Evolutionary conservation across 768 basidiomycete genomes (phyloP), one percentile per base, ranked within the genome.

Genomic region (Boletus subparvulus): DNA sequence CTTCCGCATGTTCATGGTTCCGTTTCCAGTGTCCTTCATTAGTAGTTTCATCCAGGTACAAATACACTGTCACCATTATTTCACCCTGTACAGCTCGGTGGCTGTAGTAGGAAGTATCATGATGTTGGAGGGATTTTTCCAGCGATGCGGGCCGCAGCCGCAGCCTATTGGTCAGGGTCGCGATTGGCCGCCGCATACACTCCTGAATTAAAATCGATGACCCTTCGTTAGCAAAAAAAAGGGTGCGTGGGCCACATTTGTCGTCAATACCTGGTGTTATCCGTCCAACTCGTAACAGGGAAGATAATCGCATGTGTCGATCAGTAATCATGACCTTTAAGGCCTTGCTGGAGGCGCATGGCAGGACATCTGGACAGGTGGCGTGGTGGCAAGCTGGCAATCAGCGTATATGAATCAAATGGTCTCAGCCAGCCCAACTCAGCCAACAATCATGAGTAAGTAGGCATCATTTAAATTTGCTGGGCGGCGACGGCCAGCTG

Each of bases 1-100:
- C 35, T 40, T 47, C 51, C 24, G 52, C 63, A 53, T 51, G 44
- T 63, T 35, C 60, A 61, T 49, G 54, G 59, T 21, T 66, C 50
- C 55, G 52, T 62, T 61, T 60, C 60, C 67, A 56, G 59, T 45
- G 56, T 71, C 69, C 70, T 60, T 70, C 60, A 44, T 65, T 73
- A 59, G 61, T 67, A 40, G 39, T 40, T 40, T 57, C 55, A 42
- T 61, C 45, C 54, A 62, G 63, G 67, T 62, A 72, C 59, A 43
- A 66, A 63, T 58, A 62, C 61, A 59, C 55, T 44, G 55, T 58
- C 57, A 46, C 47, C 62, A 55, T 58, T 59, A 56, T 47, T 28
- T 53, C 51, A 52, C 41, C 41, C 11, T 13, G n/a, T 19, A 17
- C 32, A 35, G 17, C 19, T 57, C 42, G 44, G 57, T 47, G 41